Conservation (phyloP, 192 early-diverging fungal species). For the Cetraspora pellucida region DNA sequence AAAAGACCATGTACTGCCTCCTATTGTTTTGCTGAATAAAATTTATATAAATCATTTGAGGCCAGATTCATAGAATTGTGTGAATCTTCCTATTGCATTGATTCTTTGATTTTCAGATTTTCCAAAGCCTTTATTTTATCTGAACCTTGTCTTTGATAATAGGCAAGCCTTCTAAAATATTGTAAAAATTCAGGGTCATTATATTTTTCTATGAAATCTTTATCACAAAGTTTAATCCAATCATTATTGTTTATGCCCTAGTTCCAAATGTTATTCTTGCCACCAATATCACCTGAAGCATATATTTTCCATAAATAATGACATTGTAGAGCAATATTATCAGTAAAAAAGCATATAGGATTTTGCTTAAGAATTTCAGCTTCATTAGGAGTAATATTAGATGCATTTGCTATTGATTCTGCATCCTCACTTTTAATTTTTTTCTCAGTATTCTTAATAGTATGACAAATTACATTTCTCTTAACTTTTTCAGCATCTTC, state of each 20-base stretch:
- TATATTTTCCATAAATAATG: conserved; percentile 32
- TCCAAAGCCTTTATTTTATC: conserved; percentile 20
- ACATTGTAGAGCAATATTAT: conserved; percentile 24
- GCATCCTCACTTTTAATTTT: conserved; percentile 17
- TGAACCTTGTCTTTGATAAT: conserved; percentile 30
- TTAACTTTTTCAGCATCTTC: conserved; percentile 2
- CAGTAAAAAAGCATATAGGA: conserved; percentile 8
- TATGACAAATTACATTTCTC: conserved; percentile 13
- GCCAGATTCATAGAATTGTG: conserved; percentile 22
- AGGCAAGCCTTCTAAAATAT: conserved; percentile 25
- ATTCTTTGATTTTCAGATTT: conserved; percentile 29
- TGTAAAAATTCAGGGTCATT: conserved; percentile 30
- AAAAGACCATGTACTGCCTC: conserved; percentile 9
- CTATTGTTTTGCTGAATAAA: conserved; percentile 26
- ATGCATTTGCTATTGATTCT: conserved; percentile 26
- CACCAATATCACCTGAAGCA: conserved; percentile 28
- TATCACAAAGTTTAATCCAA: conserved; percentile 29
- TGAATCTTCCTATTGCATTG: conserved; percentile 22
- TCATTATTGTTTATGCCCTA: conserved; percentile 24
- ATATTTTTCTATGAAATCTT: conserved; percentile 25
- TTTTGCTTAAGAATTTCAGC: conserved; percentile 30
- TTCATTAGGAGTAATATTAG: conserved; percentile 16
- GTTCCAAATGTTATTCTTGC: conserved; percentile 23
- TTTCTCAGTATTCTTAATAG: conserved; percentile 27
- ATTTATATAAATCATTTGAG: conserved; percentile 18